Conservation (phyloP, 306 rosid species). For the Medicago truncatula region DNA sequence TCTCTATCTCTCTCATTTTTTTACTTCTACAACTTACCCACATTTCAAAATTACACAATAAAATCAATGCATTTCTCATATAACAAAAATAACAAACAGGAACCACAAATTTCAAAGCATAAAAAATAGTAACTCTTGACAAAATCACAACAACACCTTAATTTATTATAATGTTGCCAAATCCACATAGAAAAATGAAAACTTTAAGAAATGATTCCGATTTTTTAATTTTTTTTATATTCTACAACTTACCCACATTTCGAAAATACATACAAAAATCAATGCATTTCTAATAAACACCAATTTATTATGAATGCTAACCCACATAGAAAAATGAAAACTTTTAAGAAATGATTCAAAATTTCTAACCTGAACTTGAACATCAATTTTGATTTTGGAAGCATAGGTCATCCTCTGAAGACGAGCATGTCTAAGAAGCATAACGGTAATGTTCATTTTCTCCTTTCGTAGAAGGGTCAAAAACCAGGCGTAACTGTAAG, state of each 20-base stretch:
- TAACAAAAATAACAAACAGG: not conserved
- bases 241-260: too few relatives aligned
- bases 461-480: conserved; percentile 87
- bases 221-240: too few relatives aligned
- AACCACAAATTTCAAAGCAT: not conserved
- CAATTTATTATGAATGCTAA: not conserved
- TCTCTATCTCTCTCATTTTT: too few relatives aligned
- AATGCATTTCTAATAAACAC: too few relatives aligned
- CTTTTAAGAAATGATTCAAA: not conserved
- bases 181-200: too few relatives aligned
- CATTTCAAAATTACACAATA: too few relatives aligned
- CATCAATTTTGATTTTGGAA: conserved; percentile 62
- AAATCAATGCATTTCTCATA: not conserved
- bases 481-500: conserved; percentile 70
- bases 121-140: too few relatives aligned
- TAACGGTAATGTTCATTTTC: conserved; percentile 66
- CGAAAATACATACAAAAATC: too few relatives aligned
- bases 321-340: not conserved
- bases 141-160: too few relatives aligned
- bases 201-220: too few relatives aligned
- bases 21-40: too few relatives aligned
- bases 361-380: conserved; percentile 60
- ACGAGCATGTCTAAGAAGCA: conserved; percentile 89
- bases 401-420: conserved; percentile 95
- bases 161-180: too few relatives aligned